Conservation (phyloP, 1,284 basidiomycete species). For the Pseudozyma tsukubaensis region DNA sequence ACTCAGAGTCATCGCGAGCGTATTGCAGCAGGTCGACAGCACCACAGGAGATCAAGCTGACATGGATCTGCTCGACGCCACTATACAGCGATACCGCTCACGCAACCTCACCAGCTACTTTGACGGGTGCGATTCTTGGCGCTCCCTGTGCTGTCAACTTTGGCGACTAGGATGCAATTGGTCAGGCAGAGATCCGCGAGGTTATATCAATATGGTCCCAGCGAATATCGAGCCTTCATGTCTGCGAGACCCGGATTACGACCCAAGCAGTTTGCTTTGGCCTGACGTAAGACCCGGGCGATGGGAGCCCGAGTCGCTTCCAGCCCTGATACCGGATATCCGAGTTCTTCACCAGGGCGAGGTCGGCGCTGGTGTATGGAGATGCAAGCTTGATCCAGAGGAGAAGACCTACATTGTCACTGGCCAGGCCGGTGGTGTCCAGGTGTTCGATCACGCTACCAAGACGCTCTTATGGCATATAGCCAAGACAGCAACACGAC, state of each 20-base stretch:
- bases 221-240: too few species aligned
- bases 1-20: conserved; percentile 20
- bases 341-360: too few species aligned
- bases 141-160: conserved; percentile 28
- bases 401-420: conserved; percentile 53
- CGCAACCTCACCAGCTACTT: conserved; percentile 36
- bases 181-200: conserved; percentile 9
- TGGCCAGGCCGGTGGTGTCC: conserved; percentile 30
- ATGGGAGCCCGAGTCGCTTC: too few species aligned
- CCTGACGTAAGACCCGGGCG: too few species aligned
- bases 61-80: conserved; percentile 24
- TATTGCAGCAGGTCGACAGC: conserved; percentile 14
- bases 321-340: too few species aligned
- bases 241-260: too few species aligned
- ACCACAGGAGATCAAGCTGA: background rate
- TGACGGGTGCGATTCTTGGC: conserved; percentile 30
- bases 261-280: too few species aligned
- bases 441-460: conserved; percentile 36
- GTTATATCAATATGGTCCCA: too few species aligned
- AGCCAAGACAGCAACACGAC: conserved; percentile 27
- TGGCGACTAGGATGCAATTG: conserved; percentile 44
- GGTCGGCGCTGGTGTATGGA: conserved; percentile 48
- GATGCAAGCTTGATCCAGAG: conserved; percentile 60
- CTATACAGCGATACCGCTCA: conserved; percentile 23
- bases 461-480: conserved; percentile 51